Evolutionary conservation across 805 yeast species (phyloP), one percentile per base, ranked within the genome.

Genomic region (Myxozyma sirexii): DNA sequence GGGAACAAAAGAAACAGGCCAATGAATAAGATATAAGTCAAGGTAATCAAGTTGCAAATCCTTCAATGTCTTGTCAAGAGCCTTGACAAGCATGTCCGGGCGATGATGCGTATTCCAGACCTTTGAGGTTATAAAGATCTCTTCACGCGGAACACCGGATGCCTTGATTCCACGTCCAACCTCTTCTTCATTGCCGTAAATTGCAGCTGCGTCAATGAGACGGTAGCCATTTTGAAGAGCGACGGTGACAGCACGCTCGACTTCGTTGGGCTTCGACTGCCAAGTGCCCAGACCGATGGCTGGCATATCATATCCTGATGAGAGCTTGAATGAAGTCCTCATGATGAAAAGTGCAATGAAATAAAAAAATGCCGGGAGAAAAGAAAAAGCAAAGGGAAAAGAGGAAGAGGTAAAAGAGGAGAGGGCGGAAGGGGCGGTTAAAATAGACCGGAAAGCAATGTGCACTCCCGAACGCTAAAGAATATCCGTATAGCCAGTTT

Each of bases 151-250:
- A 29, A 76, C 66, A 24, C 73, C 78, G 35, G 74, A 64, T 51
- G 73, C 77, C 23, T 66, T 60, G 54, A 85, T 80, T 26, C 75
- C 77, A 55, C 78, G 77, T 37, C 96, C 90, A 15, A 86, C 85
- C 62, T 80, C 83, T 23, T 72, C 77, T 71, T 88, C 94, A 68
- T 84, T 85, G 2, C 80, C 82, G 71, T 88, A 88, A 58, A 79
- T 77, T 71, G 83, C 82, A 1, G 93, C 93, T 8, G 90, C 83
- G 72, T 88, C 94, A 66, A 87, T 84, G 71, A 84, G 88, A 62
- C 84, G 79, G 71, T 85, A 85, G 8, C 91, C 91, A 10, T 77
- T 76, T 69, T 83, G 78, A 60, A 86, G 75, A 13, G 91, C 92
- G 48, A 80, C 77, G 63, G 76, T 77, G 13, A 86, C 85, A 17